Conservation (phyloP, 805 yeast genomes). For the Pachysolen tannophilus region DNA sequence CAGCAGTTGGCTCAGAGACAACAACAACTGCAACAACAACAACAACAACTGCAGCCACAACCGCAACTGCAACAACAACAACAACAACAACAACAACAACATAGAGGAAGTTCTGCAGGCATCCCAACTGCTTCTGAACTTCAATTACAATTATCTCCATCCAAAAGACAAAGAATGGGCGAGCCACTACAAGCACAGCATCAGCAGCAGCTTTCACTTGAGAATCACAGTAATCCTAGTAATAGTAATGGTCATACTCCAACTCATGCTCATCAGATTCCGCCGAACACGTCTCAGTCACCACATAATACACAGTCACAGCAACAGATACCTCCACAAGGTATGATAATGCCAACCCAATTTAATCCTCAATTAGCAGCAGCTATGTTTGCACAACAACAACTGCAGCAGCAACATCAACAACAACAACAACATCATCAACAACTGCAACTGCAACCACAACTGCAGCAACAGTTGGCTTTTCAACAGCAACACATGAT, state of each 20-base stretch:
- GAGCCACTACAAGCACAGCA: conserved; percentile 1
- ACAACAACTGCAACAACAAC: conserved; percentile 13
- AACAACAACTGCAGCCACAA: conserved; percentile 39
- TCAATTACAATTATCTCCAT: conserved; percentile 14
- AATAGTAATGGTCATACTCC: conserved; percentile 13
- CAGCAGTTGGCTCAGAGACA: conserved; percentile 6
- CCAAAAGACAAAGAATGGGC: conserved; percentile 17
- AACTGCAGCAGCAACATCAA: conserved; percentile 10
- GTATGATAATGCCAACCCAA: conserved; percentile 21
- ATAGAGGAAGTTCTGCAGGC: conserved; percentile 8
- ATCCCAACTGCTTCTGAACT: conserved; percentile 4
- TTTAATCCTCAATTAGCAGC: conserved; percentile 22
- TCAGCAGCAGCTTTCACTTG: not conserved
- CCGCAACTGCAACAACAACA: conserved; percentile 42
- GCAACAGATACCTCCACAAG: conserved; percentile 16
- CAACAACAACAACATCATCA: conserved; percentile 11
- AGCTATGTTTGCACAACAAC: conserved; percentile 16
- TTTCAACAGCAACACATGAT: conserved; percentile 8
- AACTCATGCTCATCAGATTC: conserved; percentile 12
- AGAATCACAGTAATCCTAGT: conserved; percentile 4
- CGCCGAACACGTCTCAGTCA: conserved; percentile 6
- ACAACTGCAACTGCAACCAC: conserved; percentile 10
- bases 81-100: conserved; percentile 29
- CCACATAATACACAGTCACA: conserved; percentile 3
- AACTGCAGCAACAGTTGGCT: conserved; percentile 10